phyloP scores from a whole-genome alignment of 2,329 filamentous ascomycete species.

The Saccharata proteae region DNA sequence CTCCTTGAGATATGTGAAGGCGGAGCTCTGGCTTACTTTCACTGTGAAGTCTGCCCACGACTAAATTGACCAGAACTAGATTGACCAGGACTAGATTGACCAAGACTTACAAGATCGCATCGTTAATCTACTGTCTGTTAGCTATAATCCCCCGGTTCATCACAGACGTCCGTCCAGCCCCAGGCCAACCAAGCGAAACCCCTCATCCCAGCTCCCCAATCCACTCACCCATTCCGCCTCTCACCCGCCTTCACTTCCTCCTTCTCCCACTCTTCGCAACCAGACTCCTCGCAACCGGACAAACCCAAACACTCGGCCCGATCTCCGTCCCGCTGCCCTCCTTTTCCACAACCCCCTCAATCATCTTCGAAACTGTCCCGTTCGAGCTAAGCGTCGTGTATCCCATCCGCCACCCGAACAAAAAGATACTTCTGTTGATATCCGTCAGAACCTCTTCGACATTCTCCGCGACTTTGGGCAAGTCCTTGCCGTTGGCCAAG shows the following conservation, averaged over 20 bases:
- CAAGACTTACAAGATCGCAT: too few relatives aligned
- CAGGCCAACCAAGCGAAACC: too few relatives aligned
- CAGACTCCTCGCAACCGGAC: constrained; percentile 51
- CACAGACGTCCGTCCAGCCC: too few relatives aligned
- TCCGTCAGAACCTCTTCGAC: constrained; percentile 39
- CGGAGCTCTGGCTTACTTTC: too few relatives aligned
- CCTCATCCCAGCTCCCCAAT: too few relatives aligned
- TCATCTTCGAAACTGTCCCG: constrained; percentile 51
- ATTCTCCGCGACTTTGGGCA: constrained; percentile 34
- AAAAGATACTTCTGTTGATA: constrained; percentile 58
- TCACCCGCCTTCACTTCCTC: neutral
- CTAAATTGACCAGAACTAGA: too few relatives aligned
- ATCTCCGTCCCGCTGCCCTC: constrained; percentile 36
- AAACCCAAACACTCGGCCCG: constrained; percentile 53
- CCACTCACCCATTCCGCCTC: too few relatives aligned
- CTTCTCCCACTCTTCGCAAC: constrained; percentile 42
- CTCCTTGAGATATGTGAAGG: too few relatives aligned
- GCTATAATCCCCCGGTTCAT: too few relatives aligned
- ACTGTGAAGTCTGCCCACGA: too few relatives aligned
- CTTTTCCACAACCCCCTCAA: constrained; percentile 47
- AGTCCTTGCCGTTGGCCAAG: constrained; percentile 4
- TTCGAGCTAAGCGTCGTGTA: constrained; percentile 62
- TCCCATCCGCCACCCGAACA: constrained; percentile 54
- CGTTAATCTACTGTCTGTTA: too few relatives aligned
- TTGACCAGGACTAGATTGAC: too few relatives aligned